Conservation (phyloP, 352 stramenopile species). For the Globisporangium iwayamae region DNA sequence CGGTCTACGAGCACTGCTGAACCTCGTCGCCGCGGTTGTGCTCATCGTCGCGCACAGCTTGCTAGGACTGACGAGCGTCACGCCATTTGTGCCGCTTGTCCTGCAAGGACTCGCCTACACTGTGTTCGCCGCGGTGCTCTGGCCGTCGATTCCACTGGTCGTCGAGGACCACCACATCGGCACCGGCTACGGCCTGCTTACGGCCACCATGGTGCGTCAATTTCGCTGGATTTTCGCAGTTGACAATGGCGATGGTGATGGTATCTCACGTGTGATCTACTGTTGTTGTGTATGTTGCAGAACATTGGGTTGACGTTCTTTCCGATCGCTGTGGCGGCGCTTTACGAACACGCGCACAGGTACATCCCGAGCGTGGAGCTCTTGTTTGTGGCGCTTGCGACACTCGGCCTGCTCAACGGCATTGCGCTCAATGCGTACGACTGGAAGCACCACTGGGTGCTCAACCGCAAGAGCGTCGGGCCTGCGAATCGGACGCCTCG, state of each 20-base stretch:
- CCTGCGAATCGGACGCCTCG: not conserved
- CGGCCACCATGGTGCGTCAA: conserved; percentile 14
- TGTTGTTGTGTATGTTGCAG: conserved; percentile 18
- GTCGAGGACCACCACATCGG: conserved; percentile 18
- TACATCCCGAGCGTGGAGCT: conserved; percentile 57
- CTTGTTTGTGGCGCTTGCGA: conserved; percentile 46
- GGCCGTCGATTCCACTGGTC: conserved; percentile 53
- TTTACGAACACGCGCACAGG: conserved; percentile 32
- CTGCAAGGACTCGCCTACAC: conserved; percentile 80
- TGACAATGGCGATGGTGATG: conserved; percentile 25
- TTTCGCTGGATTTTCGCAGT: not conserved
- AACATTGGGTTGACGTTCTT: conserved; percentile 68
- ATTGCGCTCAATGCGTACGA: conserved; percentile 90
- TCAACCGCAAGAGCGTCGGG: conserved; percentile 12
- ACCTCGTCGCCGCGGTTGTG: conserved; percentile 65
- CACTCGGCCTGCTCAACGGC: conserved; percentile 31
- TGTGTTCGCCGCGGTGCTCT: conserved; percentile 71
- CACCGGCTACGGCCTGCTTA: conserved; percentile 19
- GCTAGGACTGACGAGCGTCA: conserved; percentile 46
- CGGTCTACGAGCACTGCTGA: conserved; percentile 79
- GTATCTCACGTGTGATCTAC: conserved; percentile 20
- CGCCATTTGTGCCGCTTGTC: conserved; percentile 57
- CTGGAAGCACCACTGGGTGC: conserved; percentile 18
- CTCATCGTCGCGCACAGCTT: conserved; percentile 86
- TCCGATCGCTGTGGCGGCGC: conserved; percentile 44